Evolutionary conservation across 352 stramenopile genomes (phyloP).

Genomic region (Thraustochytrium sp.): DNA sequence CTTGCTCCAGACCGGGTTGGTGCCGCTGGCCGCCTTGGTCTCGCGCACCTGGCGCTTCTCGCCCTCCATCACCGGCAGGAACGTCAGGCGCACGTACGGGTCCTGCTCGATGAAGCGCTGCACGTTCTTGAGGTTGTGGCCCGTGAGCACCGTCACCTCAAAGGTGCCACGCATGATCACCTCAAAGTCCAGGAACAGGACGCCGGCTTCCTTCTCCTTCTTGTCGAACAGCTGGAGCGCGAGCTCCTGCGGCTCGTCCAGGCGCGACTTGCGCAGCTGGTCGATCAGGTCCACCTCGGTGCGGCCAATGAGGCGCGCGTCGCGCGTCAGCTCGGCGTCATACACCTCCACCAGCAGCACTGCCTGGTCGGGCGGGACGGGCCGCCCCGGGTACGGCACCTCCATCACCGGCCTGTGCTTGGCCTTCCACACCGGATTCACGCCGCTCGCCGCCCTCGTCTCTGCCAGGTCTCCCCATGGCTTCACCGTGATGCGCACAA

Average conservation of each 20-base stretch:
- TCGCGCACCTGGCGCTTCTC: background rate
- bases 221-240: background rate
- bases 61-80: background rate
- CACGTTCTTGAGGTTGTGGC: conserved; percentile 1
- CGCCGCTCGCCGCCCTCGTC: conserved; percentile 18
- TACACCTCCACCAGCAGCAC: background rate
- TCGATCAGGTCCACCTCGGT: background rate
- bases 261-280: background rate
- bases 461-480: background rate
- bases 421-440: conserved; percentile 8
- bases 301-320: background rate
- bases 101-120: conserved; percentile 4
- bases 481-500: background rate
- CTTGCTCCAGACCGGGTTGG: conserved; percentile 22
- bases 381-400: background rate
- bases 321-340: conserved; percentile 1
- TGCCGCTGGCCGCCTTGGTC: conserved; percentile 10
- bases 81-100: conserved; percentile 7
- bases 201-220: conserved; percentile 1
- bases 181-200: conserved; percentile 16
- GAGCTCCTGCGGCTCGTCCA: background rate
- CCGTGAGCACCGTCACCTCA: background rate
- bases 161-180: conserved; percentile 14
- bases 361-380: conserved; percentile 11
- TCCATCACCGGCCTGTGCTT: conserved; percentile 12